Base-by-base conservation (phyloP, 2,329 filamentous ascomycete species). In the Tolypocladium endophyticum region DNA sequence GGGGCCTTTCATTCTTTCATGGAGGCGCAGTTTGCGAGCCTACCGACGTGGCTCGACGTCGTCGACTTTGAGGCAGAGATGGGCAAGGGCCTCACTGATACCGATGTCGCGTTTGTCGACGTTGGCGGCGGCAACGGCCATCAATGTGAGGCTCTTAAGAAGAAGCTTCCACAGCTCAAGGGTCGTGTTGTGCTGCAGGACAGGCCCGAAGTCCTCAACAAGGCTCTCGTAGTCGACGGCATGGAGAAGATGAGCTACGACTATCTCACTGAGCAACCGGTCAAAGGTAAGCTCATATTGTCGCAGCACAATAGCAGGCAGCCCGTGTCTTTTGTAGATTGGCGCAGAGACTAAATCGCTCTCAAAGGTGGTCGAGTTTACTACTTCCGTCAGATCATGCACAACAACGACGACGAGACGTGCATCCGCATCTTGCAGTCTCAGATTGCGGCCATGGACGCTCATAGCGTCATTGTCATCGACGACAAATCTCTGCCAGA, bases 341-440 rank as follows among this genome's bases (percentile, higher is more conserved):
- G 12, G 9, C 4, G 16, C 36, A 25, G 30, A 35, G n/a, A 58
- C 30, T 45, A 16, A n/a, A 12, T n/a, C 18, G 30, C 11, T 8
- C 20, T 11, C 1, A 16, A 23, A 68, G 65, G 58, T 57, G 67
- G 65, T 4, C 60, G 62, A 3, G 64, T 66, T 6, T 69, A 68
- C 57, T 70, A 70, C 58, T 67, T 69, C 45, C 66, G 68, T 35
- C 63, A 68, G n/a, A 66, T 70, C 23, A 45, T 70, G 57, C 68
- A 69, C 59, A 66, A 70, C 47, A 60, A 67, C 39, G 60, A 66
- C 35, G 67, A 68, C 47, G 63, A 62, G 45, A 63, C 62, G 12
- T 67, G 66, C 56, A 57, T 67, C 39, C 39, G 57, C 25, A 70
- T 69, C 25, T 58, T 70, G 8, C 35, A 60, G 35, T 41, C 63